phyloP scores from a whole-genome alignment of 2,329 filamentous ascomycete species.

The Coniochaeta sp. region DNA sequence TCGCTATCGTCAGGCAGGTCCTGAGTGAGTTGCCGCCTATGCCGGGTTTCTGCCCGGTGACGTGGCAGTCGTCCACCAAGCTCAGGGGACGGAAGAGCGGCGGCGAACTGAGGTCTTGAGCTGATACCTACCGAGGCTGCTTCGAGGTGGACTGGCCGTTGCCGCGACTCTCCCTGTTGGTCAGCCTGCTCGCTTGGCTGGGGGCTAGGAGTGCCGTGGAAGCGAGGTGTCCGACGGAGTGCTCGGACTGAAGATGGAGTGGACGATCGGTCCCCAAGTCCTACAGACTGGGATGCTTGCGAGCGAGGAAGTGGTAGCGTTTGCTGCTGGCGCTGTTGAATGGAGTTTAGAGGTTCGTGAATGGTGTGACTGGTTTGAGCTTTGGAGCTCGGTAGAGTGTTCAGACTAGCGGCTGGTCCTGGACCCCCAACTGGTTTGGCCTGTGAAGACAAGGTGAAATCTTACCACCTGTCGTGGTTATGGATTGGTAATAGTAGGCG shows the following conservation, averaged over 20 bases:
- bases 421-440: slow-evolving; percentile 24
- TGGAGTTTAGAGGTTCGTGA: slow-evolving; percentile 36
- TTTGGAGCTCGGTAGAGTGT: slow-evolving; percentile 21
- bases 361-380: slow-evolving; percentile 48
- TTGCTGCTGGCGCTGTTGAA: slow-evolving; percentile 31
- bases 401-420: slow-evolving; percentile 32
- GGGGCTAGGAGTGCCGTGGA: slow-evolving; percentile 35
- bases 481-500: background rate
- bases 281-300: slow-evolving; percentile 19
- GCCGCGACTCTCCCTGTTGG: slow-evolving; percentile 2
- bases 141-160: slow-evolving; percentile 33
- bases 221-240: slow-evolving; percentile 45
- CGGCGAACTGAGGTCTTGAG: slow-evolving; percentile 30
- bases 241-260: slow-evolving; percentile 39
- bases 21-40: slow-evolving; percentile 35
- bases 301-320: slow-evolving; percentile 25
- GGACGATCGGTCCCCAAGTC: slow-evolving; percentile 27
- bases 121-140: slow-evolving; percentile 40
- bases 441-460: slow-evolving; percentile 39
- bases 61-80: slow-evolving; percentile 8
- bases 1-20: slow-evolving; percentile 38
- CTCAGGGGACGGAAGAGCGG: slow-evolving; percentile 13
- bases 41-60: slow-evolving; percentile 11
- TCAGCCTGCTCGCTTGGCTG: slow-evolving; percentile 17
- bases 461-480: slow-evolving; percentile 20